Conservation (phyloP, 805 yeast genomes). For the Lipomyces orientalis region DNA sequence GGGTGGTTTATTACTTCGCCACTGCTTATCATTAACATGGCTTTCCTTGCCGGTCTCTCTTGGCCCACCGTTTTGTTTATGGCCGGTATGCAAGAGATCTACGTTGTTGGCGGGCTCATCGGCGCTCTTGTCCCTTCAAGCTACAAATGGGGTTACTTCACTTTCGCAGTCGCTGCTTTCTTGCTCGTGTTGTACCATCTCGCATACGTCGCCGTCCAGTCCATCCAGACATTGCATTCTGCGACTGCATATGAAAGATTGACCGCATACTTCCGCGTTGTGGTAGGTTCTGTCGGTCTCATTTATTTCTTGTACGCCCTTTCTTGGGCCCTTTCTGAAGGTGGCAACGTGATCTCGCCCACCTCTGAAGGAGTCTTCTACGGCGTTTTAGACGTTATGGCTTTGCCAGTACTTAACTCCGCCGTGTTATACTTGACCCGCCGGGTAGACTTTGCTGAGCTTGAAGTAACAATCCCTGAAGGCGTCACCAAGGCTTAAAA, state of each 20-base stretch:
- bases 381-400: constrained; percentile 60
- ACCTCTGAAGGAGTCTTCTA: constrained; percentile 65
- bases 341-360: constrained; percentile 65
- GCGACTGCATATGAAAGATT: constrained; percentile 26
- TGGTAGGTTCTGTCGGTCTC: constrained; percentile 14
- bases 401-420: constrained; percentile 46
- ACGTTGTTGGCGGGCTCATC: constrained; percentile 60
- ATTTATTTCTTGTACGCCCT: constrained; percentile 51
- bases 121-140: constrained; percentile 60
- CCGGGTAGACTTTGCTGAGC: constrained; percentile 37
- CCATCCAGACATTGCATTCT: constrained; percentile 25
- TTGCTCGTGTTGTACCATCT: constrained; percentile 41
- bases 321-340: constrained; percentile 62
- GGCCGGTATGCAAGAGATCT: constrained; percentile 51
- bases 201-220: constrained; percentile 20
- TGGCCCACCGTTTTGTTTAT: constrained; percentile 46
- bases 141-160: constrained; percentile 74
- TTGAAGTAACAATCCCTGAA: constrained; percentile 37
- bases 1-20: constrained; percentile 67
- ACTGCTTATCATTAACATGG: constrained; percentile 47
- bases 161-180: constrained; percentile 56
- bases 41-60: constrained; percentile 44
- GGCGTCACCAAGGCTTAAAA: neutral
- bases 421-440: constrained; percentile 35
- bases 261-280: constrained; percentile 10